A percentile compares a stretch with the other conserved stretches of the same genome.
phyloP scores from a whole-genome alignment of 2,329 filamentous ascomycete genomes.

The Ampelomyces quisqualis region DNA sequence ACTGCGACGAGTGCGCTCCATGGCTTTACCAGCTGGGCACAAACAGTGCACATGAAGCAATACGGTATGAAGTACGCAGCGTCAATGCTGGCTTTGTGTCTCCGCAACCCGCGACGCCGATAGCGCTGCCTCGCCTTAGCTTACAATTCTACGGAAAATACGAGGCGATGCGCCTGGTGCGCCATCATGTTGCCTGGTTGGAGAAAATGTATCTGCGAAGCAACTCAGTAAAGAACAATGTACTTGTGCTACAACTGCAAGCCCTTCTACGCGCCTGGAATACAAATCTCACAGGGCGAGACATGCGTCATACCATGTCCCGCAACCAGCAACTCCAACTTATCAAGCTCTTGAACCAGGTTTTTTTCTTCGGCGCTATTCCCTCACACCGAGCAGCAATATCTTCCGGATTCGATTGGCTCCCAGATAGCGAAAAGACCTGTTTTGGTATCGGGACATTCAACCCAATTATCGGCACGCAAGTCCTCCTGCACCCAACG shows the following conservation, averaged over 20 bases:
- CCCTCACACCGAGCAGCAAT: constrained; percentile 8
- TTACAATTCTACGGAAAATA: constrained; percentile 16
- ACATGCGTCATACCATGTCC: constrained; percentile 12
- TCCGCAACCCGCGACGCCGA: not conserved
- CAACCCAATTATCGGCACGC: constrained; percentile 16
- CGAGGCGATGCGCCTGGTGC: constrained; percentile 18
- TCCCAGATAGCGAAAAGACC: constrained; percentile 3
- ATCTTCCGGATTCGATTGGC: constrained; percentile 12
- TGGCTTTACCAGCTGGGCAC: constrained; percentile 12
- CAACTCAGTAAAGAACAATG: not conserved
- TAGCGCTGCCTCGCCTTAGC: constrained; percentile 2
- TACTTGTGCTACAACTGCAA: constrained; percentile 7
- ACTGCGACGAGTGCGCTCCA: constrained; percentile 18
- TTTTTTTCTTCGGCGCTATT: constrained; percentile 14
- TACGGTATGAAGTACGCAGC: constrained; percentile 2
- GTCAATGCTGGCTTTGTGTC: not conserved
- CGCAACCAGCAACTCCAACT: constrained; percentile 8
- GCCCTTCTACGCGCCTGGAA: constrained; percentile 12
- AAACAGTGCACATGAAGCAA: constrained; percentile 10
- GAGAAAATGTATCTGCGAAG: constrained; percentile 13
- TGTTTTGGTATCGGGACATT: constrained; percentile 15
- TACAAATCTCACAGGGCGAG: constrained; percentile 5
- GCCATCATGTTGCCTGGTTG: constrained; percentile 17
- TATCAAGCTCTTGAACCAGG: constrained; percentile 11
- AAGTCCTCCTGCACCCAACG: constrained; percentile 14